Conservation (phyloP, 2,329 filamentous ascomycete species). For the Aspergillus persii region DNA sequence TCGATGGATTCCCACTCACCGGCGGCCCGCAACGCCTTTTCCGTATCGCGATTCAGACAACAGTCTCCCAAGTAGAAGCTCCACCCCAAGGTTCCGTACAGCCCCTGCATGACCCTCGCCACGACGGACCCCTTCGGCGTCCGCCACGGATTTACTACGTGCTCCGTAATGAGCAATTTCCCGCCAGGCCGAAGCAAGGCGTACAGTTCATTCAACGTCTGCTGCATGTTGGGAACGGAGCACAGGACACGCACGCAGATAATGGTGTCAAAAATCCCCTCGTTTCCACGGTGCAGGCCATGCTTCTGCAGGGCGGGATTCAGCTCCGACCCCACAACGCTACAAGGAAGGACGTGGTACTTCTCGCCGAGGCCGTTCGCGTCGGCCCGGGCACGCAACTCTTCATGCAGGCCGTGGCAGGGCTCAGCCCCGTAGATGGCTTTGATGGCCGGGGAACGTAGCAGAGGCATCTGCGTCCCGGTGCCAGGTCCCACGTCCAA, state of each 20-base stretch:
- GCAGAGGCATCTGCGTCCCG: constrained; percentile 50
- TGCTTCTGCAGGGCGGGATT: constrained; percentile 44
- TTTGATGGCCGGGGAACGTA: constrained; percentile 43
- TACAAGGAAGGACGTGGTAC: constrained; percentile 51
- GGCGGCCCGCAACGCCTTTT: constrained; percentile 41
- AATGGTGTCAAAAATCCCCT: constrained; percentile 54
- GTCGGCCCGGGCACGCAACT: constrained; percentile 42
- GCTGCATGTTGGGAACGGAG: constrained; percentile 49
- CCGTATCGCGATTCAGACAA: constrained; percentile 50
- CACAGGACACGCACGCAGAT: constrained; percentile 56
- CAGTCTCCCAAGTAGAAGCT: constrained; percentile 54
- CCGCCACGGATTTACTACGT: constrained; percentile 53
- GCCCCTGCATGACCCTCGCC: constrained; percentile 46
- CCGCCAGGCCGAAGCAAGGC: constrained; percentile 54
- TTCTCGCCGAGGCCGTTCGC: constrained; percentile 44
- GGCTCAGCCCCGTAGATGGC: constrained; percentile 57
- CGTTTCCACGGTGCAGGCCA: constrained; percentile 30
- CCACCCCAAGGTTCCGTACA: constrained; percentile 50
- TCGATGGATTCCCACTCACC: constrained; percentile 50
- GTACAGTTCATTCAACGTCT: constrained; percentile 49
- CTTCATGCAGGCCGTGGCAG: constrained; percentile 46
- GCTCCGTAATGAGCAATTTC: constrained; percentile 54
- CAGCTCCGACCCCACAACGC: constrained; percentile 48
- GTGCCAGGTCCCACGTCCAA: constrained; percentile 54
- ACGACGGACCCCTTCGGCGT: constrained; percentile 45